These are phyloP conservation scores for Fusarium euwallaceae DNA, from an alignment of 2,329 filamentous ascomycete species.

Conservation along the genomic window DNA sequence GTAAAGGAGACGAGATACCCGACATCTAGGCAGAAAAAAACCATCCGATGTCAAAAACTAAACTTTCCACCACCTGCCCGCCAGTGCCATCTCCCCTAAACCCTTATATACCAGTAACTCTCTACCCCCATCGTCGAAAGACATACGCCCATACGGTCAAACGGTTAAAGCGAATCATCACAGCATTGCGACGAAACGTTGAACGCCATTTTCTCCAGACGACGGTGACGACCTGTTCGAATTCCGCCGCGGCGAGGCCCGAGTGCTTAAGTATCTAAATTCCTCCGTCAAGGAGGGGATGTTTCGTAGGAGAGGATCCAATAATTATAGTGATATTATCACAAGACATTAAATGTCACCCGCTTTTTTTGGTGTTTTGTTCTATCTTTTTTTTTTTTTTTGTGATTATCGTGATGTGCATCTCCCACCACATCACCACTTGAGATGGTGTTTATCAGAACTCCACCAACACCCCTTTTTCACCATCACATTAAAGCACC, in stretches of 20 bases:
- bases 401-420: neutral
- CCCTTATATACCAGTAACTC: neutral
- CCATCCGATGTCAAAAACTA: neutral
- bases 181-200: neutral
- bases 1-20: constrained; percentile 31
- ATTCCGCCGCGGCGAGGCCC: neutral
- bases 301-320: neutral
- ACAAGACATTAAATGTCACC: neutral
- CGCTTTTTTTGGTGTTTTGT: neutral
- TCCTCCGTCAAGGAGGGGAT: neutral
- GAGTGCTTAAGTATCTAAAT: neutral
- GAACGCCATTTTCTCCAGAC: neutral
- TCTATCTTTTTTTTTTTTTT: neutral
- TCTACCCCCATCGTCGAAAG: neutral
- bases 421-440: neutral
- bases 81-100: neutral
- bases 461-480: neutral
- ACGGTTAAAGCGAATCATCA: neutral
- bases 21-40: constrained; percentile 17
- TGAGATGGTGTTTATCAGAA: neutral
- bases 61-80: neutral
- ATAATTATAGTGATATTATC: neutral
- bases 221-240: neutral
- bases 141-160: neutral
- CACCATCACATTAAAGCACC: neutral